Conservation (phyloP, 805 yeast species). For the Wickerhamiella spandovensis region DNA sequence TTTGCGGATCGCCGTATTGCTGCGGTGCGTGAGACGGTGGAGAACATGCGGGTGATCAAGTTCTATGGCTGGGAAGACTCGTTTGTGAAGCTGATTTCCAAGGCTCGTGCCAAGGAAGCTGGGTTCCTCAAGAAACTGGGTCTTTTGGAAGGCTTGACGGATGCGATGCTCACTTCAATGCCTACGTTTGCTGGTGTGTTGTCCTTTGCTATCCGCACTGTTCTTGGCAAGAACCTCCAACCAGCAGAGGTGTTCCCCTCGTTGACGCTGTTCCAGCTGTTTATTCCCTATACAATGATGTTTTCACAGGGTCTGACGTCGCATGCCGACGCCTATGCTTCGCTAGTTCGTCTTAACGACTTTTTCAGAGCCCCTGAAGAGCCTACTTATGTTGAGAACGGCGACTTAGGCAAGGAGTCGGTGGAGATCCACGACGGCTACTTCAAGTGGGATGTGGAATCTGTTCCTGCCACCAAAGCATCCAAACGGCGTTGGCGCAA, state of each 20-base stretch:
- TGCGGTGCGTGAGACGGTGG: conserved; percentile 63
- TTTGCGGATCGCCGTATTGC: conserved; percentile 69
- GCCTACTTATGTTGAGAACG: conserved; percentile 21
- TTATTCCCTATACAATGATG: conserved; percentile 54
- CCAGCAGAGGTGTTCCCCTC: conserved; percentile 64
- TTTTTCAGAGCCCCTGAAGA: conserved; percentile 27
- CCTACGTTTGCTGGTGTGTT: conserved; percentile 64
- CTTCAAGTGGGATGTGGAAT: conserved; percentile 52
- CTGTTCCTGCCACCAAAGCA: conserved; percentile 5
- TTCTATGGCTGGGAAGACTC: conserved; percentile 88
- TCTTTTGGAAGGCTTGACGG: conserved; percentile 45
- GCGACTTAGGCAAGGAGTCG: conserved; percentile 28
- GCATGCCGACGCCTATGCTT: conserved; percentile 30
- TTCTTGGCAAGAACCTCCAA: conserved; percentile 30
- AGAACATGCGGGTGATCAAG: conserved; percentile 69
- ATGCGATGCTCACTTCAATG: conserved; percentile 52
- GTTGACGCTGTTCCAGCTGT: conserved; percentile 50
- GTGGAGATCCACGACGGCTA: conserved; percentile 38
- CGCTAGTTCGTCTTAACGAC: conserved; percentile 16
- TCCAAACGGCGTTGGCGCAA: conserved; percentile 9
- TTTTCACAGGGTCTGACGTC: conserved; percentile 34
- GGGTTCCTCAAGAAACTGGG: conserved; percentile 47
- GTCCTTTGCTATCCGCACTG: conserved; percentile 34
- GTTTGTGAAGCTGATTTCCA: conserved; percentile 42
- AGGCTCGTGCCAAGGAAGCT: conserved; percentile 51